A percentile compares a stretch with the other conserved stretches of the same genome.
These are phyloP conservation scores for Entrophospora sp. DNA, from an alignment of 192 early-diverging fungal species.

Conservation along the genomic window DNA sequence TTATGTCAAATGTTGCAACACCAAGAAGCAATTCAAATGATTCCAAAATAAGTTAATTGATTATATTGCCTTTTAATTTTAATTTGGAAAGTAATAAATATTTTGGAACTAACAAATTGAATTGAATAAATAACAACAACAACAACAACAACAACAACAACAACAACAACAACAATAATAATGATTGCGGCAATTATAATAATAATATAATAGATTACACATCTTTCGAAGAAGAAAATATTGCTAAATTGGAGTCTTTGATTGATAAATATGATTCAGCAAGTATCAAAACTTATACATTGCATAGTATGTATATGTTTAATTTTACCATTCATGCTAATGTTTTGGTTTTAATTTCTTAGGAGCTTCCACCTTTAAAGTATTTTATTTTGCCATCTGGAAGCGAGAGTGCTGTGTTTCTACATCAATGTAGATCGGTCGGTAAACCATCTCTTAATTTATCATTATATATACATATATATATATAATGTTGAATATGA, in stretches of 20 bases:
- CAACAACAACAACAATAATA: too few species aligned
- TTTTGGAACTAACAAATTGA: too few species aligned
- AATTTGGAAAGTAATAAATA: too few species aligned
- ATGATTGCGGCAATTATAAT: too few species aligned
- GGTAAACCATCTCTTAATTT: background rate
- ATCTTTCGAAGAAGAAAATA: conserved; percentile 66
- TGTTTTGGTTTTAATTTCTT: conserved; percentile 12
- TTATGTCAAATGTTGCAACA: conserved; percentile 88
- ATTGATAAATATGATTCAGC: conserved; percentile 67
- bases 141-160: too few species aligned
- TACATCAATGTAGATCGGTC: conserved; percentile 79
- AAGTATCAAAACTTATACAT: conserved; percentile 45
- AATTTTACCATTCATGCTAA: too few species aligned
- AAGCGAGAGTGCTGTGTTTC: conserved; percentile 64
- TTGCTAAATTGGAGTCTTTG: conserved; percentile 66
- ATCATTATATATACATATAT: background rate
- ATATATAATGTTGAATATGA: background rate
- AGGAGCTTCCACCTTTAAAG: conserved; percentile 32
- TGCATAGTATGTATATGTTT: too few species aligned
- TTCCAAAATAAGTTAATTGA: conserved; percentile 34
- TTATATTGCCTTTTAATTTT: background rate
- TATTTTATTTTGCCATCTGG: conserved; percentile 63
- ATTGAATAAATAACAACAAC: too few species aligned
- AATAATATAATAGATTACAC: conserved; percentile 45
- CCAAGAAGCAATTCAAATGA: conserved; percentile 56